These are phyloP conservation scores for Gynostemma pentaphyllum DNA, from an alignment of 306 rosid species.

Conservation along the genomic window DNA sequence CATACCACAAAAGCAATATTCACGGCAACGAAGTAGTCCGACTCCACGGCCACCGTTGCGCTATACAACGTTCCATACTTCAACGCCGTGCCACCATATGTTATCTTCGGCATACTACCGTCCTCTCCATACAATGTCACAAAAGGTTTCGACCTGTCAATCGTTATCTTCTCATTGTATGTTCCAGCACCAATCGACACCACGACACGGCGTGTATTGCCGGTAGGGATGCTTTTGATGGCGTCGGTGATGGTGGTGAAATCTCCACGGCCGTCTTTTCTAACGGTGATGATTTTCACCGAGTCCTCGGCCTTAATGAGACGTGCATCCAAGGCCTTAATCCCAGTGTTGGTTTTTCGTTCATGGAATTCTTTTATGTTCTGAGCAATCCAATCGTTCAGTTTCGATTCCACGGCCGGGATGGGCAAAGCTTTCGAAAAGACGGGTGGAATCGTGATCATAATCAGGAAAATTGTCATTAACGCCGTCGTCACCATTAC, in stretches of 20 bases:
- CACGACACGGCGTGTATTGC: constrained; percentile 21
- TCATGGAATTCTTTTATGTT: constrained; percentile 15
- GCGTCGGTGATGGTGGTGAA: constrained; percentile 32
- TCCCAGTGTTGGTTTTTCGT: not conserved
- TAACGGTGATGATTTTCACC: constrained; percentile 20
- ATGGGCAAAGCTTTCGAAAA: not conserved
- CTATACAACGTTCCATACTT: constrained; percentile 40
- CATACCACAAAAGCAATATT: constrained; percentile 46
- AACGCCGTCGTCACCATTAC: not conserved
- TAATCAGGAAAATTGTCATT: not conserved
- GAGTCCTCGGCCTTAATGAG: constrained; percentile 2
- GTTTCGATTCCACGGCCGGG: constrained; percentile 9
- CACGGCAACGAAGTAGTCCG: constrained; percentile 48
- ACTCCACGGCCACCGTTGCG: constrained; percentile 53
- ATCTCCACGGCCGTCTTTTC: constrained; percentile 31
- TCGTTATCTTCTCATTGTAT: constrained; percentile 32
- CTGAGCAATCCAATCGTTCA: constrained; percentile 22
- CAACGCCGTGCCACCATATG: constrained; percentile 30
- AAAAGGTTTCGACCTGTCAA: constrained; percentile 24
- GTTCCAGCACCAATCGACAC: constrained; percentile 24
- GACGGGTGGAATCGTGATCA: not conserved
- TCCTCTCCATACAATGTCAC: constrained; percentile 31
- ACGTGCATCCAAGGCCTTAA: not conserved
- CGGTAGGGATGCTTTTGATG: constrained; percentile 21
- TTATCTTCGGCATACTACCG: constrained; percentile 18